Evolutionary conservation across 78 protist genomes (phyloP).

Genomic region (Protostelium mycophagum): DNA sequence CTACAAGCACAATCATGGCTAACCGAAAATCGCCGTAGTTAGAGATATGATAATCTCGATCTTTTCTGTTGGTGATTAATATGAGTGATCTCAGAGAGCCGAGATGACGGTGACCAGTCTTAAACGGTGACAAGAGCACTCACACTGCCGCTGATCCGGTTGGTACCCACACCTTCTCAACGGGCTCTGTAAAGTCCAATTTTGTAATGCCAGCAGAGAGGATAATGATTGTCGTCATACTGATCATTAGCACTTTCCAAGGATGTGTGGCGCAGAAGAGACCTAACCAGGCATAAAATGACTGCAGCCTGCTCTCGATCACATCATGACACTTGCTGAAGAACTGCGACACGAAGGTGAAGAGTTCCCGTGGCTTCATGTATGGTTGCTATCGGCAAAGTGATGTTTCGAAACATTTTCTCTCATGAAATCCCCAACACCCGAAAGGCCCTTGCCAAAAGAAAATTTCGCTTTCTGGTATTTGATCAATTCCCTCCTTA

Average conservation of each 20-base stretch:
- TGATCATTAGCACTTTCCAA: not conserved
- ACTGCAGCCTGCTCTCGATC: not conserved
- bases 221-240: not conserved
- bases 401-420: too few species aligned
- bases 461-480: too few species aligned
- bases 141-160: not conserved
- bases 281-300: not conserved
- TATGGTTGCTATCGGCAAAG: too few species aligned
- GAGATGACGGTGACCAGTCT: too few species aligned
- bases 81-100: too few species aligned
- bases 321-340: not conserved
- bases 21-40: not conserved
- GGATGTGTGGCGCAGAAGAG: not conserved
- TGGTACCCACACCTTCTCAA: not conserved
- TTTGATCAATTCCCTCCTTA: too few species aligned
- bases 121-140: too few species aligned
- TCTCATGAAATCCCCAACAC: too few species aligned
- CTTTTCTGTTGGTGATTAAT: not conserved
- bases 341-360: too few species aligned
- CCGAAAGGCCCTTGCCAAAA: too few species aligned
- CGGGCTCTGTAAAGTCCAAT: not conserved
- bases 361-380: too few species aligned
- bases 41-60: not conserved
- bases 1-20: not conserved
- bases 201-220: not conserved